Evolutionary conservation across 108 stramenopile genomes (phyloP).

Genomic region (Skeletonema tropicum): DNA sequence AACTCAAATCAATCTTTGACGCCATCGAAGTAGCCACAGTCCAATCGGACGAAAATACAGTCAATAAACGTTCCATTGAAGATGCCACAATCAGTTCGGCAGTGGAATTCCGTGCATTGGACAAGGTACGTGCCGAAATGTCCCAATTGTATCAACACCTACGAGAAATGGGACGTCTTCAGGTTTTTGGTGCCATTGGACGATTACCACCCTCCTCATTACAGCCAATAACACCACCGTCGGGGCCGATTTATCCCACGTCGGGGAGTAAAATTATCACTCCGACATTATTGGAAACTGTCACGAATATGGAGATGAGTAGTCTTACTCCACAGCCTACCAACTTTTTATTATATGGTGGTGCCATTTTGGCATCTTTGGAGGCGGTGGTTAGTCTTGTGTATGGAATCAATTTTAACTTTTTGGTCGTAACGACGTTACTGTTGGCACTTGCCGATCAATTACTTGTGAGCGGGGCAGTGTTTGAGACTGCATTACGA

Average conservation of each 20-base stretch:
- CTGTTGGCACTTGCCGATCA: constrained; percentile 61
- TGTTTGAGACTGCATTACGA: constrained; percentile 70
- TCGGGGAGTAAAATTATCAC: constrained; percentile 70
- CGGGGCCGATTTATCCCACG: constrained; percentile 52
- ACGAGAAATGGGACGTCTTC: constrained; percentile 53
- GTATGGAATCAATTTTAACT: constrained; percentile 64
- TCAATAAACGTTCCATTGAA: constrained; percentile 44
- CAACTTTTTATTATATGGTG: constrained; percentile 74
- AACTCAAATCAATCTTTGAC: constrained; percentile 58
- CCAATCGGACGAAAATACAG: constrained; percentile 61
- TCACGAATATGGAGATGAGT: constrained; percentile 72
- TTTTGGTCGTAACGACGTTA: constrained; percentile 66
- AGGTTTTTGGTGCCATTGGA: constrained; percentile 65
- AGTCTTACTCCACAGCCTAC: constrained; percentile 78
- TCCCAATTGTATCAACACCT: constrained; percentile 71
- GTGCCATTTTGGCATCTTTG: constrained; percentile 55
- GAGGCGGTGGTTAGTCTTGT: constrained; percentile 60
- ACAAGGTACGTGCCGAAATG: constrained; percentile 74
- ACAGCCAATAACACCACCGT: background rate
- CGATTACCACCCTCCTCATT: constrained; percentile 20
- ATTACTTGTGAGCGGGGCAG: constrained; percentile 75
- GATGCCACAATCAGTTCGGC: constrained; percentile 31
- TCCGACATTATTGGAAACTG: constrained; percentile 68
- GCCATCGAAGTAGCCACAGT: constrained; percentile 74
- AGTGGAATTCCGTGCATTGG: constrained; percentile 57